phyloP scores from a whole-genome alignment of 495 filamentous ascomycete species.

The Clohesyomyces aquaticus region DNA sequence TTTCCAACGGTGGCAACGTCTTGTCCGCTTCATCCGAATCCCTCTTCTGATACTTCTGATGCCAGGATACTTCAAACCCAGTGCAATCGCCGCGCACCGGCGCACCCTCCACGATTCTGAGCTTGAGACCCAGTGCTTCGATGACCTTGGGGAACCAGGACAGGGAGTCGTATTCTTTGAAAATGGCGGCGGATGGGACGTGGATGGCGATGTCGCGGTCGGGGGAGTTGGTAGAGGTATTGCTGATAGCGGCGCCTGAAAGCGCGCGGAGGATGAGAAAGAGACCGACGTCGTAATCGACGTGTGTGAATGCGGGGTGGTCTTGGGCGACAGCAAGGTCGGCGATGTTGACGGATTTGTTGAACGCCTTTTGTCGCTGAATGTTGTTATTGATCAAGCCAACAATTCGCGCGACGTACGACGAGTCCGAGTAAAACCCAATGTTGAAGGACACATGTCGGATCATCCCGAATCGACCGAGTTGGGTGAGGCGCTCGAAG shows the following conservation, averaged over 20 bases:
- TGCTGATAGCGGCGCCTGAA: background rate
- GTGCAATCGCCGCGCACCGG: background rate
- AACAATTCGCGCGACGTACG: background rate
- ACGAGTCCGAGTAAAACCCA: constrained; percentile 9
- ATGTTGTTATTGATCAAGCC: constrained; percentile 7
- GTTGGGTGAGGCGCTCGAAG: constrained; percentile 17
- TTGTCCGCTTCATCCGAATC: background rate
- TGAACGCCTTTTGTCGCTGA: background rate
- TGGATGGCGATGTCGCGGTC: constrained; percentile 7
- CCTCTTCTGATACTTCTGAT: constrained; percentile 10
- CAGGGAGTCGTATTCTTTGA: constrained; percentile 2
- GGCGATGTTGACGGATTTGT: background rate
- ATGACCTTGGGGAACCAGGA: constrained; percentile 22
- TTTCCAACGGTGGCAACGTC: background rate
- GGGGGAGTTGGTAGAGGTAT: too few relatives aligned
- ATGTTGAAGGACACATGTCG: constrained; percentile 11
- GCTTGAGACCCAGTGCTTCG: constrained; percentile 9
- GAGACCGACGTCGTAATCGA: background rate
- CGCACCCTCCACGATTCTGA: constrained; percentile 15
- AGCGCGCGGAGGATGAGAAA: constrained; percentile 27
- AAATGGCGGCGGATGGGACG: constrained; percentile 12
- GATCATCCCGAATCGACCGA: constrained; percentile 20
- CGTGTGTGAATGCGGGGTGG: background rate
- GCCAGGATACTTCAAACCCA: constrained; percentile 1
- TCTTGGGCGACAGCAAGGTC: background rate